Conservation (phyloP, 129 eudicot species). For the Saussurea involucrata region DNA sequence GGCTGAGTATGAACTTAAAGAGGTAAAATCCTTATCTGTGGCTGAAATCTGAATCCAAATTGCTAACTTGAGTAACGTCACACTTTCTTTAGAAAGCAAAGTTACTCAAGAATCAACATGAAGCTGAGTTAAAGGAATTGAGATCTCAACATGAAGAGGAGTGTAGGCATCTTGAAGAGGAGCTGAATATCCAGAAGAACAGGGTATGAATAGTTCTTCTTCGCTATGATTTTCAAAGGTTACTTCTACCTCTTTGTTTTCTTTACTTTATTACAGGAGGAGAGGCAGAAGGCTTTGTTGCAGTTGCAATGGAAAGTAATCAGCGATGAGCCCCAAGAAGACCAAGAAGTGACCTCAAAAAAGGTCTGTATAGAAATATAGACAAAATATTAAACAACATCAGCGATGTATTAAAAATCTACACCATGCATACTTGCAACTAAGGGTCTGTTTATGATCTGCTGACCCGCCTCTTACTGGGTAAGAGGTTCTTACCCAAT, state of each 20-base stretch:
- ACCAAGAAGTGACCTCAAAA: slow-evolving; percentile 83
- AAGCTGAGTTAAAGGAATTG: slow-evolving; percentile 75
- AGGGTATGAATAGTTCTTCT: slow-evolving; percentile 41
- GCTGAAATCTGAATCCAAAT: slow-evolving; percentile 4
- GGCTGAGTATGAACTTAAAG: slow-evolving; percentile 72
- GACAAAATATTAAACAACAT: background rate
- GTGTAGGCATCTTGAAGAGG: slow-evolving; percentile 82
- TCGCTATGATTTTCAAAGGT: background rate
- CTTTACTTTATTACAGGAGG: slow-evolving; percentile 73
- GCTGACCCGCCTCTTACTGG: too few species aligned
- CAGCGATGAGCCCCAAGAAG: slow-evolving; percentile 79
- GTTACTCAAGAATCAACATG: slow-evolving; percentile 68
- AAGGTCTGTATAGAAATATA: slow-evolving; percentile 39
- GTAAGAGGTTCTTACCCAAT: too few species aligned
- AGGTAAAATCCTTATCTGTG: slow-evolving; percentile 48
- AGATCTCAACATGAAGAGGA: slow-evolving; percentile 82
- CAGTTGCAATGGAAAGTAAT: slow-evolving; percentile 92
- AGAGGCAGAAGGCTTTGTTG: too few species aligned
- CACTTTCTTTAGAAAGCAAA: slow-evolving; percentile 43
- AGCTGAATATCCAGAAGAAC: slow-evolving; percentile 70
- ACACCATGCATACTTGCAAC: too few species aligned
- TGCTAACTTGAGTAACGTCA: slow-evolving; percentile 1
- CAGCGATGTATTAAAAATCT: background rate
- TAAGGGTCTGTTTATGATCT: too few species aligned
- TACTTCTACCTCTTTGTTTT: slow-evolving; percentile 2